Percentiles rank a stretch among this genome's conserved stretches.
These are phyloP conservation scores for Mucor mucedo DNA, from an alignment of 371 early-diverging fungal species.

Conservation along the genomic window DNA sequence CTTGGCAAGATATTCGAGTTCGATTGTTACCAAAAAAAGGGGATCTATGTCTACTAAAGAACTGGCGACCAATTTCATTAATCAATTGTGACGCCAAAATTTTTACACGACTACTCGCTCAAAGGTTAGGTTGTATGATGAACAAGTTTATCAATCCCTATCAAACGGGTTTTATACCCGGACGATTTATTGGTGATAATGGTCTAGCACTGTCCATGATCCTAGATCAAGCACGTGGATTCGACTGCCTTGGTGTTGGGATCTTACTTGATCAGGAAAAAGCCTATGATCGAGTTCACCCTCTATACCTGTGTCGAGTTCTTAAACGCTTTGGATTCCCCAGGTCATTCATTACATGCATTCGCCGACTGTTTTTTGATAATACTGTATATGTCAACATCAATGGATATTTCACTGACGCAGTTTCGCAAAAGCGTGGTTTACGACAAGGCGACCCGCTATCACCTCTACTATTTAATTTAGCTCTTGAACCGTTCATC, in stretches of 20 bases:
- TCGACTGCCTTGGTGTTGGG: not conserved
- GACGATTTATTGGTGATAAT: slow-evolving; percentile 17
- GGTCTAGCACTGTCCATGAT: not conserved
- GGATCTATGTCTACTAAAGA: slow-evolving; percentile 10
- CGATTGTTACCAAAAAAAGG: slow-evolving; percentile 20
- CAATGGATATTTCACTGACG: slow-evolving; percentile 22
- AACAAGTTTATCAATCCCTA: not conserved
- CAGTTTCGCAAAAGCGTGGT: slow-evolving; percentile 10
- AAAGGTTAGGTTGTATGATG: not conserved
- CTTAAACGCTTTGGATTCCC: slow-evolving; percentile 20
- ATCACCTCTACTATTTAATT: slow-evolving; percentile 20
- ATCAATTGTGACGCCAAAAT: slow-evolving; percentile 32
- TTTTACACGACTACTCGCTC: slow-evolving; percentile 26
- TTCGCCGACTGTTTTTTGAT: slow-evolving; percentile 10
- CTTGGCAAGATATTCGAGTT: slow-evolving; percentile 10
- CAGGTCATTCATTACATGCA: not conserved
- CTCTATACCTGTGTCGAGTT: slow-evolving; percentile 9
- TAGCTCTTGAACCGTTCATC: slow-evolving; percentile 20
- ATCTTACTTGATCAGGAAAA: slow-evolving; percentile 28
- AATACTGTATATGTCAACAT: slow-evolving; percentile 6
- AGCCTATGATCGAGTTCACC: slow-evolving; percentile 28
- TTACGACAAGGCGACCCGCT: slow-evolving; percentile 13
- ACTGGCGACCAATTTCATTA: slow-evolving; percentile 36
- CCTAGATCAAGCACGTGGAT: slow-evolving; percentile 15
- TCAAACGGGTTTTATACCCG: slow-evolving; percentile 14